Conservation (phyloP, 2,329 filamentous ascomycete genomes). For the Mycogone perniciosa region DNA sequence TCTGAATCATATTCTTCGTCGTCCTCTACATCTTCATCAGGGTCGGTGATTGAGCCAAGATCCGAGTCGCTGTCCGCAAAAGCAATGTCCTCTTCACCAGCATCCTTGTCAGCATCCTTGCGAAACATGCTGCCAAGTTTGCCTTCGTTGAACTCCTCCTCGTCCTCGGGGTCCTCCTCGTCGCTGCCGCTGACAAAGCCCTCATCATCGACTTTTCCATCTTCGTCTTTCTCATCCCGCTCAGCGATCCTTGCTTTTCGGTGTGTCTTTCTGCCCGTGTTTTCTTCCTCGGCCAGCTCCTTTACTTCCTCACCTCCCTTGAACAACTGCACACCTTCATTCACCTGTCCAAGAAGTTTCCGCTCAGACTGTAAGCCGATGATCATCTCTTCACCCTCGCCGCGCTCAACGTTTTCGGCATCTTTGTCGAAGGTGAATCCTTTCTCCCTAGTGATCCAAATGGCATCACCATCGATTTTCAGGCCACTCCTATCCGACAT, state of each 20-base stretch:
- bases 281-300: slow-evolving; percentile 44
- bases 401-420: slow-evolving; percentile 64
- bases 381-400: slow-evolving; percentile 93
- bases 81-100: slow-evolving; percentile 63
- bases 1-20: slow-evolving; percentile 49
- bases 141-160: slow-evolving; percentile 51
- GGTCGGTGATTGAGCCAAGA: slow-evolving; percentile 72
- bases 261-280: slow-evolving; percentile 55
- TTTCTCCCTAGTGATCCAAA: slow-evolving; percentile 73
- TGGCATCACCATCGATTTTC: slow-evolving; percentile 92
- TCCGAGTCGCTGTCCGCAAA: slow-evolving; percentile 98
- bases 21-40: slow-evolving; percentile 38
- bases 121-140: slow-evolving; percentile 57
- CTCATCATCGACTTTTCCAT: slow-evolving; percentile 51
- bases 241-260: slow-evolving; percentile 53
- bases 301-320: slow-evolving; percentile 65
- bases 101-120: slow-evolving; percentile 44
- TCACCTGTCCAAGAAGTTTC: slow-evolving; percentile 72
- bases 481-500: slow-evolving; percentile 98
- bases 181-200: slow-evolving; percentile 50
- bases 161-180: slow-evolving; percentile 44
- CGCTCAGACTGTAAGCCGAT: slow-evolving; percentile 81
- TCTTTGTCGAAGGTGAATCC: slow-evolving; percentile 69
- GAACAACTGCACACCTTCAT: slow-evolving; percentile 81
- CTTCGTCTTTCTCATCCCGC: slow-evolving; percentile 52